Percentiles rank a stretch among this genome's conserved stretches.
phyloP scores from a whole-genome alignment of 306 rosid species.

The Cicer chorassanicum region DNA sequence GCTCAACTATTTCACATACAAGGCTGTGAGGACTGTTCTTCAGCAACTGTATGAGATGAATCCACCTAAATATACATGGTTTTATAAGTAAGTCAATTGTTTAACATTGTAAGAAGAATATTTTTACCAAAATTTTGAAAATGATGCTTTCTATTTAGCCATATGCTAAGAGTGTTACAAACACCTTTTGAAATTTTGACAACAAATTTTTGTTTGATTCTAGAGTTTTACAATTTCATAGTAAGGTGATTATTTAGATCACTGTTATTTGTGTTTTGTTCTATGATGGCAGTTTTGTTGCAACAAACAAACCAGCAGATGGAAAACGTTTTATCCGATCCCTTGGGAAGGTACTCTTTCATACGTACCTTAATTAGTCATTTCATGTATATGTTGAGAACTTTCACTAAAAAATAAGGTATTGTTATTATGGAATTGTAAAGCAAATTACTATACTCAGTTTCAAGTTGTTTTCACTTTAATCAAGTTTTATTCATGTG shows the following conservation, averaged over 20 bases:
- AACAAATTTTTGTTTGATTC: background rate
- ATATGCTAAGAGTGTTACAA: background rate
- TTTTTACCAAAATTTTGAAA: conserved; percentile 31
- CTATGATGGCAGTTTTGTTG: conserved; percentile 69
- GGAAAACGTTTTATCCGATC: conserved; percentile 77
- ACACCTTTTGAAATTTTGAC: background rate
- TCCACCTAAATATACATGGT: conserved; percentile 86
- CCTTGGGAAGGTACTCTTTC: conserved; percentile 78
- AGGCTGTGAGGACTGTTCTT: conserved; percentile 96
- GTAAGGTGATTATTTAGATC: conserved; percentile 8
- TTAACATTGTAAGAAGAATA: background rate
- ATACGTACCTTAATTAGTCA: background rate
- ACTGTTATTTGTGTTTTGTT: conserved; percentile 28
- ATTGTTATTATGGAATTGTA: no score
- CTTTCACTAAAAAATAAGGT: background rate
- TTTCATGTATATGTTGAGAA: conserved; percentile 23
- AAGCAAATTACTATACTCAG: background rate
- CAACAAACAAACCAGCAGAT: conserved; percentile 74
- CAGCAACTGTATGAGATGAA: conserved; percentile 94
- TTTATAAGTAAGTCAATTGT: conserved; percentile 76
- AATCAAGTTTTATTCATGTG: background rate
- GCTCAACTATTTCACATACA: conserved; percentile 89
- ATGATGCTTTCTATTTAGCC: background rate
- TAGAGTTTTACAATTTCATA: conserved; percentile 4
- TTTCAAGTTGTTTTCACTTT: background rate